A percentile compares a stretch with the other conserved stretches of the same genome.
These are phyloP conservation scores for Pseudogymnoascus sp. DNA, from an alignment of 2,329 filamentous ascomycete species.

Conservation along the genomic window DNA sequence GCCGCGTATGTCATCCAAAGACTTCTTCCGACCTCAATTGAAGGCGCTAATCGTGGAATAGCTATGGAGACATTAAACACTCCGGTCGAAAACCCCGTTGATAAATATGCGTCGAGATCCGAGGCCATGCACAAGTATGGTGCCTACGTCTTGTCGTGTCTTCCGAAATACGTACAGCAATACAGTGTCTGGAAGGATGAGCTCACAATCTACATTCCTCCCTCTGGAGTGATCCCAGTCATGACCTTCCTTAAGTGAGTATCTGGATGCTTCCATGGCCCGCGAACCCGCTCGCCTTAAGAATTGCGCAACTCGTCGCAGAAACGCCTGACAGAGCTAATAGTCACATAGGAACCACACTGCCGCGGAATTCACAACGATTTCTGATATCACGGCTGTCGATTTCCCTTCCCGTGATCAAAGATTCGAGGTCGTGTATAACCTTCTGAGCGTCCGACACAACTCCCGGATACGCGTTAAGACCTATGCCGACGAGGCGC, in stretches of 20 bases:
- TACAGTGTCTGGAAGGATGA: conserved; percentile 99
- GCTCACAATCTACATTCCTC: conserved; percentile 86
- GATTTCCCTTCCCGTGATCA: conserved; percentile 94
- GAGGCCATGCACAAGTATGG: conserved; percentile 90
- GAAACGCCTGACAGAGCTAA: neutral
- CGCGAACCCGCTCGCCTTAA: neutral
- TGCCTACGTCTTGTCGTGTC: conserved; percentile 89
- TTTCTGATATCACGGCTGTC: conserved; percentile 86
- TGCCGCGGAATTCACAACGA: conserved; percentile 88
- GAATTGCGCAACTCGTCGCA: conserved; percentile 11
- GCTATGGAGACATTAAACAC: conserved; percentile 58
- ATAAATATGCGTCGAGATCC: conserved; percentile 83
- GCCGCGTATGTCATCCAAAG: conserved; percentile 33
- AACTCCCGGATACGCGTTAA: conserved; percentile 96
- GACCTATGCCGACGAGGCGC: conserved; percentile 95
- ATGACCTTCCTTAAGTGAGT: conserved; percentile 84
- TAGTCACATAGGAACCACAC: conserved; percentile 63
- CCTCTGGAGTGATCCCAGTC: conserved; percentile 79
- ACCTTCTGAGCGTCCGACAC: conserved; percentile 88
- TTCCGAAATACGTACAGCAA: conserved; percentile 98
- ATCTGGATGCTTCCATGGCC: conserved; percentile 7
- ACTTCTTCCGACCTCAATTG: conserved; percentile 14
- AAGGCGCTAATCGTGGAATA: conserved; percentile 20
- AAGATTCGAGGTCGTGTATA: conserved; percentile 97
- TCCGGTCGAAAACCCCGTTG: conserved; percentile 80